Evolutionary conservation across 2,329 filamentous ascomycete genomes (phyloP).

Genomic region (Xylariaceae sp.): DNA sequence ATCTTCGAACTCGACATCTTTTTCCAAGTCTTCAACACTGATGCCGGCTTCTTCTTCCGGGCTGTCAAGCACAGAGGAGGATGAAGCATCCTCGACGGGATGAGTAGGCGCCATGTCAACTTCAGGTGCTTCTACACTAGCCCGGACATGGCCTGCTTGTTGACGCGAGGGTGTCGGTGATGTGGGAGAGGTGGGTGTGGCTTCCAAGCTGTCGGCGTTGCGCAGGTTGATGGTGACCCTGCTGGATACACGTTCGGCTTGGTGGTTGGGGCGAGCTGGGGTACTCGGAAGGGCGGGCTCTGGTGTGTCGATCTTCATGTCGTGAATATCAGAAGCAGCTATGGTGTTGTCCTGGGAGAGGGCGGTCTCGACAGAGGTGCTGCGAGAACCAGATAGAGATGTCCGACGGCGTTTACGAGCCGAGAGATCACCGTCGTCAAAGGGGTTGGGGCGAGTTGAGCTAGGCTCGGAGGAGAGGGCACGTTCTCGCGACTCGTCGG

Average conservation of each 20-base stretch:
- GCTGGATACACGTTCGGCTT: constrained; percentile 58
- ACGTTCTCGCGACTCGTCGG: constrained; percentile 62
- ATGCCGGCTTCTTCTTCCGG: constrained; percentile 55
- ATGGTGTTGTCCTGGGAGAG: constrained; percentile 40
- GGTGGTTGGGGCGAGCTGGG: constrained; percentile 44
- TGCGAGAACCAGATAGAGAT: constrained; percentile 62
- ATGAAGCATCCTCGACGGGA: constrained; percentile 40
- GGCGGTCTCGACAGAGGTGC: constrained; percentile 56
- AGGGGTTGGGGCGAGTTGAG: constrained; percentile 69
- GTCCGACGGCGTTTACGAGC: constrained; percentile 69
- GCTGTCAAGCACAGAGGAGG: constrained; percentile 50
- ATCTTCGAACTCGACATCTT: too few species aligned
- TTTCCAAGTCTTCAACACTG: constrained; percentile 47
- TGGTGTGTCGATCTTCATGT: constrained; percentile 51
- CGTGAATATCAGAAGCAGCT: constrained; percentile 44
- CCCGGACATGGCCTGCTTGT: constrained; percentile 45
- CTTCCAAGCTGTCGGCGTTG: constrained; percentile 50
- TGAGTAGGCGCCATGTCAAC: constrained; percentile 45
- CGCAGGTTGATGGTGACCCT: constrained; percentile 68
- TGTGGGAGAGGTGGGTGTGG: constrained; percentile 51
- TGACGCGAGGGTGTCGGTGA: constrained; percentile 47
- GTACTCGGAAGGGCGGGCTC: constrained; percentile 51
- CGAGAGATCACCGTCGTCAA: constrained; percentile 63
- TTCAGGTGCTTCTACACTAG: constrained; percentile 56
- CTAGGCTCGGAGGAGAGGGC: constrained; percentile 68